Base-by-base conservation (phyloP, 257 asterid species). In the Craterostigma plantagineum region DNA sequence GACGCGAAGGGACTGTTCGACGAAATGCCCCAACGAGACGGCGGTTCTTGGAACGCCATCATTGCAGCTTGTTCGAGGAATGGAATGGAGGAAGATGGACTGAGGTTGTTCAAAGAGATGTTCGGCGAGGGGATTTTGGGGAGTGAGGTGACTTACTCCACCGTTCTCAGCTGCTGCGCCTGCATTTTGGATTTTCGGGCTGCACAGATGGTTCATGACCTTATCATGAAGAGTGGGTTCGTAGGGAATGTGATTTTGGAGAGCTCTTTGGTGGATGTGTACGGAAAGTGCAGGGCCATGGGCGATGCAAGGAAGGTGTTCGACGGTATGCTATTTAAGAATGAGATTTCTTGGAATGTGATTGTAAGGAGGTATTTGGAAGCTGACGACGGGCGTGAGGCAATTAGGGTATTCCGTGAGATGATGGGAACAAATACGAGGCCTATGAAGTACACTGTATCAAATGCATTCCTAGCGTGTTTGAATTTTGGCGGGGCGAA, bases 41-140 rank as follows among this genome's bases (percentile, higher is more conserved):
- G 90, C 3, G 94, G 94, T 5, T 77, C 96, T 3, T 85, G 96
- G 96, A 85, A 80, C 36, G 79, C 94, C 11, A 52, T 77, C 56
- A 62, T 85, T 14, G 63, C 81, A 14, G 91, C 86, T 0, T 75
- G 61, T 54, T 56, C 94, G 14, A 64, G 59, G 40, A 72, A 70
- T 35, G 80, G 73, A 44, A 43, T 40, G 30, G 14, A 63, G 9
- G 65, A 14, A 16, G 69, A 61, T 38, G 79, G 70, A 23, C 30
- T 77, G 34, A 55, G 17, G 5, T 13, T 72, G 67, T 85, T 85
- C 59, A 27, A 42, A 27, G 33, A 45, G 56, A 81, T 85, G 94
- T 55, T 51, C 17, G 64, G 59, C 16, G 62, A 55, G 7, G 96
- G 96, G 18, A 42, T 85, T 44, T 52, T 33, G 15, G 76, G 79